A percentile compares a stretch with the other conserved stretches of the same genome.
These are phyloP conservation scores for Penicillium sp. DNA, from an alignment of 2,329 filamentous ascomycete species.

Conservation along the genomic window DNA sequence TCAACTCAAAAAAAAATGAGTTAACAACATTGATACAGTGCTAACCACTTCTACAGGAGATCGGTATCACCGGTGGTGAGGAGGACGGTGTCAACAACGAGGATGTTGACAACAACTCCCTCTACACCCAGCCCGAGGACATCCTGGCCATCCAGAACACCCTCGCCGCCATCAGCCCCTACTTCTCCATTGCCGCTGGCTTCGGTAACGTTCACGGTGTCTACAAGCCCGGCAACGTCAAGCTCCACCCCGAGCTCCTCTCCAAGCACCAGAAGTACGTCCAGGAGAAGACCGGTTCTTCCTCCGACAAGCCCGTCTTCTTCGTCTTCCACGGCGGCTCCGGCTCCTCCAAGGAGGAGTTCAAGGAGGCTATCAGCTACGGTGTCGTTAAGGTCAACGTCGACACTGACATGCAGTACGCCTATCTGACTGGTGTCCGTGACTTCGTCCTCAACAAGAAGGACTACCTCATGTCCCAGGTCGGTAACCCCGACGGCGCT, in stretches of 20 bases:
- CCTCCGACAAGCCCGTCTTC: constrained; percentile 89
- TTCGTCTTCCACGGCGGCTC: constrained; percentile 99
- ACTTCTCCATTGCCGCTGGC: constrained; percentile 97
- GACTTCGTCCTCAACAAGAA: constrained; percentile 94
- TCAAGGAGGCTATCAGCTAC: constrained; percentile 79
- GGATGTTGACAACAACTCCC: constrained; percentile 89
- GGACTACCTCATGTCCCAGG: constrained; percentile 81
- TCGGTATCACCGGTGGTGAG: constrained; percentile 94
- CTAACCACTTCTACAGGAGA: constrained; percentile 54
- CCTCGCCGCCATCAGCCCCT: constrained; percentile 79
- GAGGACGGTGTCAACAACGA: constrained; percentile 99
- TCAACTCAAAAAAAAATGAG: not conserved
- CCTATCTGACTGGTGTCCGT: constrained; percentile 87
- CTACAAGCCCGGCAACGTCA: constrained; percentile 97
- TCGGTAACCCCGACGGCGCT: constrained; percentile 92
- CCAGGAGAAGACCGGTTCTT: constrained; percentile 69
- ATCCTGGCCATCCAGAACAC: constrained; percentile 89
- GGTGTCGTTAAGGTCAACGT: constrained; percentile 99
- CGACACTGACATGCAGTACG: constrained; percentile 96
- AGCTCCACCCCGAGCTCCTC: constrained; percentile 92
- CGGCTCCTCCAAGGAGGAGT: constrained; percentile 87
- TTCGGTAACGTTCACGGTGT: constrained; percentile 99
- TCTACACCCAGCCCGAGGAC: constrained; percentile 98
- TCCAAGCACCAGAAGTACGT: constrained; percentile 94
- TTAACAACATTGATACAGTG: not conserved